phyloP scores from a whole-genome alignment of 352 stramenopile species.

The Pythium aquatile region DNA sequence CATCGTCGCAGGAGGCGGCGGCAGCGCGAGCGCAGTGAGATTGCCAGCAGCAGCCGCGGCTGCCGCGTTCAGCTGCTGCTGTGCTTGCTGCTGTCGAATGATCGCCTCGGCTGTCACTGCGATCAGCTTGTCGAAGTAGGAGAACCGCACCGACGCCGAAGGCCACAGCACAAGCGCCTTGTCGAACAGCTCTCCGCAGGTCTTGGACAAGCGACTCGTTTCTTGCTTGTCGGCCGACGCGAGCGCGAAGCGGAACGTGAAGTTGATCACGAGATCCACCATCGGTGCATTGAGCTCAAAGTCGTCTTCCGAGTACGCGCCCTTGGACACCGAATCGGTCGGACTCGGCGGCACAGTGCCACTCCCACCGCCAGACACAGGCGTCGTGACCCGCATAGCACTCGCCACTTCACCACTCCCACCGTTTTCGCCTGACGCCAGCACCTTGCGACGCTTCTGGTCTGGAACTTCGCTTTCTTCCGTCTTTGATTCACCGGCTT shows the following conservation, averaged over 20 bases:
- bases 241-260: conserved; percentile 85
- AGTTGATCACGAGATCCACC: conserved; percentile 93
- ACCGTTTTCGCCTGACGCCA: background rate
- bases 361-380: background rate
- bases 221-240: conserved; percentile 89
- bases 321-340: conserved; percentile 10
- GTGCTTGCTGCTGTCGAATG: conserved; percentile 74
- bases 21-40: conserved; percentile 10
- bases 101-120: conserved; percentile 84
- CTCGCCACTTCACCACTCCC: background rate
- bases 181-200: conserved; percentile 86
- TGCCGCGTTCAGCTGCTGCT: conserved; percentile 18
- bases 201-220: conserved; percentile 85
- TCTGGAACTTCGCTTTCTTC: conserved; percentile 17
- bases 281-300: conserved; percentile 86
- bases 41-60: conserved; percentile 12
- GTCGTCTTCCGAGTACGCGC: conserved; percentile 67
- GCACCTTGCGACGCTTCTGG: conserved; percentile 6
- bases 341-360: conserved; percentile 20
- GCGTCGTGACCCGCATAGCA: conserved; percentile 10
- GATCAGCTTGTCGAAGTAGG: conserved; percentile 91
- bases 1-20: conserved; percentile 65
- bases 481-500: conserved; percentile 5
- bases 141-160: conserved; percentile 84
- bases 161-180: conserved; percentile 85